phyloP scores from a whole-genome alignment of 2,329 filamentous ascomycete genomes.

The Botrytis fabae region DNA sequence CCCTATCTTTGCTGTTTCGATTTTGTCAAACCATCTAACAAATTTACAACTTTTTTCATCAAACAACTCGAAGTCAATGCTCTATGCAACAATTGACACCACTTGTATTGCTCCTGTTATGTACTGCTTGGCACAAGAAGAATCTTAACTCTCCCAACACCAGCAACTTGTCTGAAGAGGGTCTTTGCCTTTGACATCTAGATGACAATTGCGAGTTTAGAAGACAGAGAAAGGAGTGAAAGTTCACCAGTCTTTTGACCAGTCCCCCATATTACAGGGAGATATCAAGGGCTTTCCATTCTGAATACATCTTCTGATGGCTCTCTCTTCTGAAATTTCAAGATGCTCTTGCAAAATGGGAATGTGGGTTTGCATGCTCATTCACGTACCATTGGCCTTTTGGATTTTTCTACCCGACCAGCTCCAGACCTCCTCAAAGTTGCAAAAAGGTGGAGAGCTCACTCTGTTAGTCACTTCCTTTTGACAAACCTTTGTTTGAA shows the following conservation, averaged over 20 bases:
- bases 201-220: background rate
- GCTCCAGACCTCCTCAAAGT: background rate
- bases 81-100: background rate
- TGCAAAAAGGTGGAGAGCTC: background rate
- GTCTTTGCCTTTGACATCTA: background rate
- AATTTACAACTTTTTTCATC: background rate
- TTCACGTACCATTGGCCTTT: slow-evolving; percentile 5
- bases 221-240: background rate
- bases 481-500: background rate
- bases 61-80: background rate
- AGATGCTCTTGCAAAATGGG: background rate
- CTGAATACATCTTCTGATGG: background rate
- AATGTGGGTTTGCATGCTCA: background rate
- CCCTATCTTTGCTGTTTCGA: background rate
- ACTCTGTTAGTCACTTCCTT: background rate
- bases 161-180: background rate
- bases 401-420: background rate
- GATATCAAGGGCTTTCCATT: background rate
- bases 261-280: background rate
- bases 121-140: background rate
- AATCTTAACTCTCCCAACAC: background rate
- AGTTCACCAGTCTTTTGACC: background rate
- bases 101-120: background rate
- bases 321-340: background rate
- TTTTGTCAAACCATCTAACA: background rate